Evolutionary conservation across 2,329 filamentous ascomycete genomes (phyloP), one percentile per base, ranked within the genome.

Genomic region (Paecilomyces niveus): DNA sequence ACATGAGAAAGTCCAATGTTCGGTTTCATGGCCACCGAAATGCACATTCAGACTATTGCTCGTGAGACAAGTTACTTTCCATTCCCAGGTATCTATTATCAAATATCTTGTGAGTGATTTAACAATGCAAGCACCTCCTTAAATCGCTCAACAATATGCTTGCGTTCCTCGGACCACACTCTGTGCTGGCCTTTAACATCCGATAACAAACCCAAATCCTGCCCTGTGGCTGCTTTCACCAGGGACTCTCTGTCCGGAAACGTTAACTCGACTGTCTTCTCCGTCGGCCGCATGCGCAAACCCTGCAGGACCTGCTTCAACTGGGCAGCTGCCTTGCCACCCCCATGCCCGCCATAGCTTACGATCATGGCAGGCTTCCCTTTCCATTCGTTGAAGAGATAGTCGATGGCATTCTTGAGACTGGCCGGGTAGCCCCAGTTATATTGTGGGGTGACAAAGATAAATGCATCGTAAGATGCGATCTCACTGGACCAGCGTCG

Each of bases 361-460:
- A 86, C 76, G 58, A 86, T 74, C 53, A 73, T 71, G 18, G 76
- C 77, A 0, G 82, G 80, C 67, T 85, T 85, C 8, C 78, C 81
- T 24, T 70, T 76, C 81, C 82, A 85, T 65, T 85, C 83, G 63
- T 85, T 72, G 63, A 76, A 80, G 0, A 87, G 75, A 64, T 84
- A 86, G 67, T 87, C 85, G 57, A 87, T 77, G 5, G 84, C 83
- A 65, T 86, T 87, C 74, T 87, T 87, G 54, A 83, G 70, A 6
- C 73, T 77, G 0, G 79, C 83, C 0, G 83, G 74, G 5, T 84
- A 70, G 24, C 81, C 78, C 67, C 73, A 80, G 72, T 87, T 86
- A 66, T 86, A 86, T 49, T 76, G 75, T 1, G 76, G 75, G 2
- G 71, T 71, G 5, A 78, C 65, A 57, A 80, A 78, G 56, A 79